Base-by-base conservation (phyloP, 2,329 filamentous ascomycete species). In the Neoscytalidium dimidiatum region DNA sequence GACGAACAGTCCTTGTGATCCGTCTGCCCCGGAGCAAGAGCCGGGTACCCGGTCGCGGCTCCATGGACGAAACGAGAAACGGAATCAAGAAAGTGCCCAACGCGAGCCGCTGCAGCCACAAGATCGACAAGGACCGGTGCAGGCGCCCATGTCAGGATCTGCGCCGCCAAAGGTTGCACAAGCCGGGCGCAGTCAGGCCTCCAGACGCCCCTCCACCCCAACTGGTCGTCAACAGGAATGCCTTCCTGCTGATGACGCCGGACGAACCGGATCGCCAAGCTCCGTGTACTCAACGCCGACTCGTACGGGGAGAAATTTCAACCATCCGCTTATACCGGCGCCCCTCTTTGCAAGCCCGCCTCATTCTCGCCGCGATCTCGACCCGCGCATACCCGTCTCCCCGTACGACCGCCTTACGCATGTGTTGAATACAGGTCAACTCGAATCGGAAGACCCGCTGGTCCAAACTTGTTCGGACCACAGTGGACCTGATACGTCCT, bases 321-420 rank as follows among this genome's bases (percentile, higher is more conserved):
- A 17, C n/a, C 63, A 65, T 21, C 44, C 52, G n/a, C 53, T 65
- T 4, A 65, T 61, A 31, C 63, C 63, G 23, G 52, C 46, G 46
- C 53, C 63, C 23, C 33, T 65, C 9, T 65, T 65, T 26, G 49
- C 63, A 26, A 60, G 52, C n/a, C 63, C 63, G 44, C 63, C 63
- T 29, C 35, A 65, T 26, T 65, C 63, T 31, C 44, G 63, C 33
- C 56, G 44, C 26, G 13, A 44, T 14, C 53, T 65, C 31, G 56
- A 65, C 26, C 63, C 56, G 38, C 44, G 63, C 31, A 35, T 65
- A 19, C 63, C 63, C 26, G 53, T 51, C 11, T 65, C 63, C 23
- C 33, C 63, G 35, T 61, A 65, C 28, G 63, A 65, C 31, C 63
- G 53, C 17, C 33, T 51, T 33, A 19, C 46, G 9, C 41, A 61